Base-by-base conservation (phyloP, 257 asterid genomes). In the Nicotiana attenuata region DNA sequence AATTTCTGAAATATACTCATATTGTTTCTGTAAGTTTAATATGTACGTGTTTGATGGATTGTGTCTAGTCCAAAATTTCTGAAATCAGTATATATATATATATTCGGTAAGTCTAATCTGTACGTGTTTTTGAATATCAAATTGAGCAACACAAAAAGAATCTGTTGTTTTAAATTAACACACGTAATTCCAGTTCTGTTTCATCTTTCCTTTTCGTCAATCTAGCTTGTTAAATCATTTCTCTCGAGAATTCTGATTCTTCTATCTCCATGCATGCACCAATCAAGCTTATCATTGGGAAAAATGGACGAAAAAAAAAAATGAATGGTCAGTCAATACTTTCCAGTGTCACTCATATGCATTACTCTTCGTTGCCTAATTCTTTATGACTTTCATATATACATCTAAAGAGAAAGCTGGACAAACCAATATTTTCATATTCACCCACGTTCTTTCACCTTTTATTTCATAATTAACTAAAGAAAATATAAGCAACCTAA, bases 291-390 rank as follows among this genome's bases (percentile, higher is more conserved):
- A 5, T 47, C 61, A 73, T 22, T 24, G 60, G 5, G 24, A 45
- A 47, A 20, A 22, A 47, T 20, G 78, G 78, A n/a, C 31, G 6
- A 14, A 68, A 35, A n/a, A 6, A 63, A 1, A 22, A 68, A 0
- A 41, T 22, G 61, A 75, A 5, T 7, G 63, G 22, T 22, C 8
- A 2, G 26, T 17, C 52, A 17, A 33, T 17, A 31, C 76, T 33
- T 33, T 33, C 52, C 52, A 33, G 26, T 3, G 52, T 66, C 52
- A 31, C 50, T 29, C 45, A 65, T 28, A 29, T 31, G 73, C 26
- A 31, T 28, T 75, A 24, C 80, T 75, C 80, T 50, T 75, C 24
- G 63, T 50, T 75, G 63, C 63, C 80, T 50, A 75, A 15, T 50
- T 26, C 16, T 50, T 50, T 50, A 7, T 4, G 63, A 75, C 80